Base-by-base conservation (phyloP, 139 green algal species). In the Eudorina sp. region DNA sequence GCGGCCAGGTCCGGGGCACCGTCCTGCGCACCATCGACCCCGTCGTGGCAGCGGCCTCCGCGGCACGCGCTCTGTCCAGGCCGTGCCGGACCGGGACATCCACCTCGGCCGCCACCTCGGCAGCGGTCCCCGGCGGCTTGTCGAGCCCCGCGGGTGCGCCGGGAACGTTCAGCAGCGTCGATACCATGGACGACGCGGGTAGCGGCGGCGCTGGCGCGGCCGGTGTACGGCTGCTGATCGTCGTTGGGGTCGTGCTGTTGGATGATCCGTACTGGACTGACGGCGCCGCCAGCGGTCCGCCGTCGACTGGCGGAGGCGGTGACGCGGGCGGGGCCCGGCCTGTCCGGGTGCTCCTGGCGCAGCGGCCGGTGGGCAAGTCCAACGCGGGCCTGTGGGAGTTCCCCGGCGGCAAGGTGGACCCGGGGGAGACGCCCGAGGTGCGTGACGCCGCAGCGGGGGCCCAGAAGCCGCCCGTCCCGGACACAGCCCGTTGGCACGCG, bases 311-410 rank as follows among this genome's bases (percentile, higher is more conserved):
- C 29, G n/a, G 23, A 29, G 31, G 38, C 53, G 34, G 0, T 38
- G 3, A 36, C 34, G 55, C 19, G 40, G 38, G 16, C n/a, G 29
- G 43, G 31, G 19, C 69, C 90, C 7, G 29, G 58, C 79, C 79
- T 1, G 80, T 86, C 36, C 84, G 79, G 0, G 91, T 97, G 55
- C 88, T 97, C 43, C 90, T 97, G 13, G 95, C 95, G 0, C 92
- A 96, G 88, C 88, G 95, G 27, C 95, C 94, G 11, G 34, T 53
- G 0, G 92, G 93, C 27, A 96, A 97, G 75, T 34, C 78, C 45
- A 93, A 95, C 48, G 91, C 82, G 19, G 92, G 92, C 0, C 80
- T 95, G 70, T 96, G 94, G 94, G 93, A 96, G 78, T 93, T 97
- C 46, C 93, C 93, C 27, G 94, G 93, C 13, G 94, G 95, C 66